Percentiles rank a stretch among this genome's conserved stretches.
Conservation (phyloP, 139 green algal genomes). For the Gonium pectorale region DNA sequence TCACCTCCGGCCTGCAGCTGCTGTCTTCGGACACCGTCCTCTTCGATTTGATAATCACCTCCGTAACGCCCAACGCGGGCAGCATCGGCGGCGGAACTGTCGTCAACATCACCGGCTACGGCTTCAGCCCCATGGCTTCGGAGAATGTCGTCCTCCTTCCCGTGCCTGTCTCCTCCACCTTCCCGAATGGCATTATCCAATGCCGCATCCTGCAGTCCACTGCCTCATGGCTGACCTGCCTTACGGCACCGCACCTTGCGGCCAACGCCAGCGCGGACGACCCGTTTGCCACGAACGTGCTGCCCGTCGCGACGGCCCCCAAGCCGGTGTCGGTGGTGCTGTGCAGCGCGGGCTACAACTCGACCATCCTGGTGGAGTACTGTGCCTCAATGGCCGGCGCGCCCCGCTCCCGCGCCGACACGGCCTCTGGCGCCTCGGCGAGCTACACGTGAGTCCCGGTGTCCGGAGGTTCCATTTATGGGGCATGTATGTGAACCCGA, state of each 20-base stretch:
- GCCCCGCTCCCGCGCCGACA: neutral
- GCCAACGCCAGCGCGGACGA: slow-evolving; percentile 41
- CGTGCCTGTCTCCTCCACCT: slow-evolving; percentile 47
- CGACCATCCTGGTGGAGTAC: slow-evolving; percentile 3
- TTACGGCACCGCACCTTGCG: slow-evolving; percentile 26
- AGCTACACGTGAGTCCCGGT: too few relatives aligned
- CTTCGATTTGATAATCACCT: slow-evolving; percentile 32
- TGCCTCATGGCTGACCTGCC: slow-evolving; percentile 13
- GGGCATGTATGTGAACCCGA: too few relatives aligned
- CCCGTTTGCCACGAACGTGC: slow-evolving; percentile 1
- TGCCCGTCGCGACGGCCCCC: slow-evolving; percentile 20
- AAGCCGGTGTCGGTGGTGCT: slow-evolving; percentile 20
- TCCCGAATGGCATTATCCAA: slow-evolving; percentile 46
- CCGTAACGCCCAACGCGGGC: slow-evolving; percentile 29
- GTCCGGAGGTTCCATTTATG: too few relatives aligned
- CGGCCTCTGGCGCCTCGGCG: too few relatives aligned
- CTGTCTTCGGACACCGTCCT: slow-evolving; percentile 1
- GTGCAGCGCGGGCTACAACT: slow-evolving; percentile 10
- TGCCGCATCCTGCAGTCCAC: slow-evolving; percentile 8
- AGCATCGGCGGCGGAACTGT: slow-evolving; percentile 48
- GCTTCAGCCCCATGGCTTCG: slow-evolving; percentile 40
- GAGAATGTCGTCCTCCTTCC: slow-evolving; percentile 36
- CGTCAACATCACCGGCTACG: slow-evolving; percentile 44
- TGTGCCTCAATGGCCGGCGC: neutral
- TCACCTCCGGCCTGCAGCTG: slow-evolving; percentile 22